Percentiles rank a stretch among this genome's conserved stretches.
These are phyloP conservation scores for Pythium aphanidermatum DNA, from an alignment of 352 stramenopile genomes.

Conservation along the genomic window DNA sequence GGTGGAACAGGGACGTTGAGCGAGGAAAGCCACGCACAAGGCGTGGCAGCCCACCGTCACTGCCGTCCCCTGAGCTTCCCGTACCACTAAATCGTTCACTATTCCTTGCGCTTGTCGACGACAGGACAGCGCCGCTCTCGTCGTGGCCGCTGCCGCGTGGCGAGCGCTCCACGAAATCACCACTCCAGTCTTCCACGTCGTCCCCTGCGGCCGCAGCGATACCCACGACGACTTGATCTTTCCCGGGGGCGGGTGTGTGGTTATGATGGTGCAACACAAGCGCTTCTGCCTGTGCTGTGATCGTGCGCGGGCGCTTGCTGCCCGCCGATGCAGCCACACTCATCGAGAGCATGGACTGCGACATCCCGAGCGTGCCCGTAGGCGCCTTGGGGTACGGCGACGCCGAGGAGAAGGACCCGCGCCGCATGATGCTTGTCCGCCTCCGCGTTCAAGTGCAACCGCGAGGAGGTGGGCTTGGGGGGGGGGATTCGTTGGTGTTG, in stretches of 20 bases:
- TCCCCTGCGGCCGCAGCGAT: constrained; percentile 59
- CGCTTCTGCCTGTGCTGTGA: constrained; percentile 18
- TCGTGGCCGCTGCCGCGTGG: constrained; percentile 3
- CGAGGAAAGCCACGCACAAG: constrained; percentile 26
- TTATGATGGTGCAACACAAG: constrained; percentile 10
- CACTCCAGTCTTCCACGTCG: constrained; percentile 74
- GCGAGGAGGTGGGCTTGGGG: not conserved
- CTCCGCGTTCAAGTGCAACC: not conserved
- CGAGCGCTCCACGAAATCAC: constrained; percentile 33
- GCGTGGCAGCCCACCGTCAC: constrained; percentile 1
- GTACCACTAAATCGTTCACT: constrained; percentile 10
- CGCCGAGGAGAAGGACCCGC: not conserved
- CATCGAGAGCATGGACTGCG: constrained; percentile 11
- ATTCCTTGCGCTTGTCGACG: constrained; percentile 2
- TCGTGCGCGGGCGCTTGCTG: constrained; percentile 20
- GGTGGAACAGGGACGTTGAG: constrained; percentile 17
- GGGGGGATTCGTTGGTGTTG: not conserved
- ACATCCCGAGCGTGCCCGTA: not conserved
- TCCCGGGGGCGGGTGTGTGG: not conserved
- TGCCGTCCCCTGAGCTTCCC: not conserved
- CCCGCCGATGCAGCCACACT: constrained; percentile 3
- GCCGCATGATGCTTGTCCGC: not conserved
- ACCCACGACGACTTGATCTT: constrained; percentile 67
- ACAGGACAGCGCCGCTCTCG: too few relatives aligned
- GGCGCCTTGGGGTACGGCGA: not conserved